A percentile compares a stretch with the other conserved stretches of the same genome.
Conservation (phyloP, 768 basidiomycete genomes). For the Rhodosporidiobolus sp. region DNA sequence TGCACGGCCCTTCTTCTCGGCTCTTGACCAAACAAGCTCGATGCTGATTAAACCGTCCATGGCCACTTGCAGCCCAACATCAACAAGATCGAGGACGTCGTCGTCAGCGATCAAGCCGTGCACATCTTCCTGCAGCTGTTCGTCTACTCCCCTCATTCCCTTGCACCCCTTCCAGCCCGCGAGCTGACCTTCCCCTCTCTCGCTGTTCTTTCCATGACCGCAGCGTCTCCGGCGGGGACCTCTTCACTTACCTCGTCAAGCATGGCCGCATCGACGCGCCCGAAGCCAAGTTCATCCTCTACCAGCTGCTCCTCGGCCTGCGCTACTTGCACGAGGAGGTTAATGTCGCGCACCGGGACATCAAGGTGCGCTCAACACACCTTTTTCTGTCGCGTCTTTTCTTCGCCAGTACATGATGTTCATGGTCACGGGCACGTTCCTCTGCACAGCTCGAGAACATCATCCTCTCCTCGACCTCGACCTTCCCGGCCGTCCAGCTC, state of each 20-base stretch:
- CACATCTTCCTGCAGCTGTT: slow-evolving; percentile 37
- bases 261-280: slow-evolving; percentile 16
- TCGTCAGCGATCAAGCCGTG: neutral
- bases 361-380: slow-evolving; percentile 4
- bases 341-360: slow-evolving; percentile 27
- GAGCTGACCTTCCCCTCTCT: neutral
- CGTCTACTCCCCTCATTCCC: too few relatives aligned
- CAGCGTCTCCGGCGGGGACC: slow-evolving; percentile 37
- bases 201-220: neutral
- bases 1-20: neutral
- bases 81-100: slow-evolving; percentile 32
- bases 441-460: slow-evolving; percentile 26
- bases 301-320: slow-evolving; percentile 29
- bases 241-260: slow-evolving; percentile 34
- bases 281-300: slow-evolving; percentile 30
- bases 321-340: slow-evolving; percentile 25
- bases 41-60: neutral
- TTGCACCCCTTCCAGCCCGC: neutral
- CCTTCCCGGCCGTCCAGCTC: slow-evolving; percentile 16
- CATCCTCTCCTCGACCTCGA: neutral
- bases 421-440: too few relatives aligned
- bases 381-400: neutral
- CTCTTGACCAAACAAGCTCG: too few relatives aligned
- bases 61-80: slow-evolving; percentile 26
- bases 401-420: neutral